Percentiles rank a stretch among this genome's conserved stretches.
These are phyloP conservation scores for Hyphopichia pseudoburtonii DNA, from an alignment of 1,139 yeast genomes.

Conservation along the genomic window DNA sequence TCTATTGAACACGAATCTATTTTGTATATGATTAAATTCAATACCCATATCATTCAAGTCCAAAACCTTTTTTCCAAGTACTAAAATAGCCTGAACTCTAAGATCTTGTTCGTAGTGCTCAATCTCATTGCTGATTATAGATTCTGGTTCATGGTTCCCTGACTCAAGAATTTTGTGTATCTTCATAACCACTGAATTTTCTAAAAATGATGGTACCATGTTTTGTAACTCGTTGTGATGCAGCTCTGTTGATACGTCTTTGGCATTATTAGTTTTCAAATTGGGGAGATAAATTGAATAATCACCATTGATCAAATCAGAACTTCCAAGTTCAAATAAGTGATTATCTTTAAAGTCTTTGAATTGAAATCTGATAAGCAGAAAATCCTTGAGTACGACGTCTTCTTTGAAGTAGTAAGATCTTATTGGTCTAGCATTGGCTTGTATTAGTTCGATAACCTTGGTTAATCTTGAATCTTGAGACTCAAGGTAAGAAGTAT, in stretches of 20 bases:
- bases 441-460: conserved; percentile 10
- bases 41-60: conserved; percentile 10
- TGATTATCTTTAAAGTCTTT: conserved; percentile 61
- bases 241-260: too few relatives aligned
- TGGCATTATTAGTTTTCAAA: conserved; percentile 7
- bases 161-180: conserved; percentile 7
- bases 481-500: neutral
- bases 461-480: conserved; percentile 5
- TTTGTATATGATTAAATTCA: conserved; percentile 9
- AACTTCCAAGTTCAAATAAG: conserved; percentile 31
- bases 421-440: conserved; percentile 36
- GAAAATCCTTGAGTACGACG: conserved; percentile 58
- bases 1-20: conserved; percentile 6
- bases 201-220: conserved; percentile 29
- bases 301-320: conserved; percentile 35
- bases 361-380: conserved; percentile 51
- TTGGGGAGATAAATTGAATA: conserved; percentile 16
- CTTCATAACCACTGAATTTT: conserved; percentile 11
- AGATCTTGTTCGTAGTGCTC: conserved; percentile 21
- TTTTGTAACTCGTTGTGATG: conserved; percentile 6
- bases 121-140: conserved; percentile 10
- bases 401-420: conserved; percentile 62
- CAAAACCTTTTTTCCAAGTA: conserved; percentile 17
- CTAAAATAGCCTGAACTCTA: conserved; percentile 22
- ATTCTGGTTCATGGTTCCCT: neutral